Conservation (phyloP, 495 filamentous ascomycete species). For the Penicillium canescens region DNA sequence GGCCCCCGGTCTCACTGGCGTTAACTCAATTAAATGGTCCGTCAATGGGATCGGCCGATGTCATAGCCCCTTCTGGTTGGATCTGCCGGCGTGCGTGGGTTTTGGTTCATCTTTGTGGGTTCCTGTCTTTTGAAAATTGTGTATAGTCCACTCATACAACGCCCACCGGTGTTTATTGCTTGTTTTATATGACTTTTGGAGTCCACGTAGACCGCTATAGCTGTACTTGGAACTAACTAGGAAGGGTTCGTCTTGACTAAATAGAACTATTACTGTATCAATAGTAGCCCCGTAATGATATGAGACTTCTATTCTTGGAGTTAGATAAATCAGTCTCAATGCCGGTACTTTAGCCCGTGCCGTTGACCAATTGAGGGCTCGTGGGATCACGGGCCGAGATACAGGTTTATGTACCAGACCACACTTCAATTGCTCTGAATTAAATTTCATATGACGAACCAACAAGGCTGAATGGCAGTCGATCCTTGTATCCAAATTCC, state of each 20-base stretch:
- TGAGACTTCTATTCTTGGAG: too few species aligned
- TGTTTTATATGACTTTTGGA: too few species aligned
- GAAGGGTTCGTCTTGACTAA: too few species aligned
- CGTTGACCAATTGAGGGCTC: not conserved
- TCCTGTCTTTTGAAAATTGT: not conserved
- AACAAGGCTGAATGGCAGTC: not conserved
- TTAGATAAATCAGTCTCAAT: too few species aligned
- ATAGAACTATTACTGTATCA: too few species aligned
- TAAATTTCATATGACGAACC: too few species aligned
- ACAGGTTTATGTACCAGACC: not conserved
- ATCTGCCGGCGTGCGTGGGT: constrained; percentile 5
- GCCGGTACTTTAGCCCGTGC: not conserved
- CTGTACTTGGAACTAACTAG: too few species aligned
- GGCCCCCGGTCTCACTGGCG: constrained; percentile 17
- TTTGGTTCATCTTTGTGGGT: not conserved
- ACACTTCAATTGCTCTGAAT: too few species aligned
- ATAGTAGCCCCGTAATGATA: too few species aligned
- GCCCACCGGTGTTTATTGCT: not conserved
- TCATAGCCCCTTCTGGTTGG: constrained; percentile 4
- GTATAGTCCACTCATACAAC: not conserved
- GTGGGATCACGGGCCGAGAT: constrained; percentile 5
- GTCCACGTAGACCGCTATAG: too few species aligned
- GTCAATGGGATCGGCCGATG: constrained; percentile 18
- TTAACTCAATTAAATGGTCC: constrained; percentile 22
- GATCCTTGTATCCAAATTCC: not conserved